phyloP scores from a whole-genome alignment of 2,329 filamentous ascomycete species.

The Trichoderma breve region DNA sequence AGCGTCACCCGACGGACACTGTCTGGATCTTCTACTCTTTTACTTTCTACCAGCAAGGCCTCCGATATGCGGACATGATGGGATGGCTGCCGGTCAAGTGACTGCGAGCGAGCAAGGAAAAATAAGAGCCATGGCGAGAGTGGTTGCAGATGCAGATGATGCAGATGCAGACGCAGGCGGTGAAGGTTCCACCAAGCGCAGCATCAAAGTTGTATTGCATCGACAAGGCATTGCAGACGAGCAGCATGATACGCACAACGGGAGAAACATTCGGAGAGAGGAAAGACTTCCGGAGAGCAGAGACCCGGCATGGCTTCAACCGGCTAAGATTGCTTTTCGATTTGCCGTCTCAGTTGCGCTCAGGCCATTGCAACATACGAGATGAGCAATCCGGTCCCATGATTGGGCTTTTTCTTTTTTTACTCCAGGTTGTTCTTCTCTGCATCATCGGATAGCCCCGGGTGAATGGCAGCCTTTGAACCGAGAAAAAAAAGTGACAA shows the following conservation, averaged over 20 bases:
- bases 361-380: constrained; percentile 18
- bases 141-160: background rate
- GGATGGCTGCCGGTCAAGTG: constrained; percentile 4
- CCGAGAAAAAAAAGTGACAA: background rate
- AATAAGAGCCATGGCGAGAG: background rate
- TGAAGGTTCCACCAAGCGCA: constrained; percentile 7
- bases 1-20: background rate
- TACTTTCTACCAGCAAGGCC: background rate
- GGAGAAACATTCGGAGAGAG: background rate
- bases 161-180: constrained; percentile 15
- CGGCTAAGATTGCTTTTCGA: background rate
- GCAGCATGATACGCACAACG: background rate
- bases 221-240: background rate
- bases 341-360: background rate
- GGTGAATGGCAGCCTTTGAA: background rate
- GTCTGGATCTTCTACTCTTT: background rate
- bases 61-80: background rate
- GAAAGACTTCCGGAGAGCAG: background rate
- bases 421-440: background rate
- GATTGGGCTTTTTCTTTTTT: background rate
- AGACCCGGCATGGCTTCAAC: background rate
- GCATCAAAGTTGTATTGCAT: background rate
- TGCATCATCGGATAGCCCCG: constrained; percentile 6
- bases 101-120: background rate
- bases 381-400: constrained; percentile 14